These are phyloP conservation scores for Thecaphora thlaspeos DNA, from an alignment of 1,284 basidiomycete species.

Conservation along the genomic window DNA sequence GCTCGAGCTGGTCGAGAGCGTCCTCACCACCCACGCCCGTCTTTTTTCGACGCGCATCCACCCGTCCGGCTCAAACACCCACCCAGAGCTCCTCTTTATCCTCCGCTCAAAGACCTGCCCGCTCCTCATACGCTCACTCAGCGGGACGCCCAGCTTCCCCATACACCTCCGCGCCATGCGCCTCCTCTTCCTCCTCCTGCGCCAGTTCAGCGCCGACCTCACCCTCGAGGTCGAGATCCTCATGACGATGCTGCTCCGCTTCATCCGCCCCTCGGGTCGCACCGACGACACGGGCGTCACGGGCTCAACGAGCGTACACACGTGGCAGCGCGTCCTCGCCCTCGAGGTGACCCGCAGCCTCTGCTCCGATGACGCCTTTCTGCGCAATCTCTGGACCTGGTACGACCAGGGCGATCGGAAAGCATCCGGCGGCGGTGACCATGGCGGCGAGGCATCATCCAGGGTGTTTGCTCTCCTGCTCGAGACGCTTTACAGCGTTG, in stretches of 20 bases:
- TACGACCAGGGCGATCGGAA: constrained; percentile 27
- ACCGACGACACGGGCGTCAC: constrained; percentile 8
- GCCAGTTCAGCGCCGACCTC: constrained; percentile 79
- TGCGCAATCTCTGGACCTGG: constrained; percentile 51
- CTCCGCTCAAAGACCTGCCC: constrained; percentile 86
- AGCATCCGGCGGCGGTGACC: not conserved
- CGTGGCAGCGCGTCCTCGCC: constrained; percentile 53
- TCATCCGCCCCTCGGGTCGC: constrained; percentile 22
- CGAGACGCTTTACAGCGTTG: constrained; percentile 26
- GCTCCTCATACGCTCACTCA: constrained; percentile 72
- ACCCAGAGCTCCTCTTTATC: constrained; percentile 77
- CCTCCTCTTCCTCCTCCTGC: constrained; percentile 86
- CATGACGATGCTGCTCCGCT: constrained; percentile 49
- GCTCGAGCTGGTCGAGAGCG: constrained; percentile 91
- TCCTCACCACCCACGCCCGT: constrained; percentile 87
- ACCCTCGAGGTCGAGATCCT: constrained; percentile 55
- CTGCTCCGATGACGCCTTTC: constrained; percentile 44
- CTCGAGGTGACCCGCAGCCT: constrained; percentile 50
- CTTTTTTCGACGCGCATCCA: constrained; percentile 64
- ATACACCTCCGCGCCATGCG: constrained; percentile 85
- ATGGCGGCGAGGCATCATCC: constrained; percentile 6
- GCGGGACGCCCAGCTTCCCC: constrained; percentile 77
- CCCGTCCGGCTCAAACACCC: constrained; percentile 52
- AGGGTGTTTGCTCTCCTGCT: constrained; percentile 45
- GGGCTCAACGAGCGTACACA: not conserved